phyloP scores from a whole-genome alignment of 306 rosid species.

The Erythrophleum fordii region DNA sequence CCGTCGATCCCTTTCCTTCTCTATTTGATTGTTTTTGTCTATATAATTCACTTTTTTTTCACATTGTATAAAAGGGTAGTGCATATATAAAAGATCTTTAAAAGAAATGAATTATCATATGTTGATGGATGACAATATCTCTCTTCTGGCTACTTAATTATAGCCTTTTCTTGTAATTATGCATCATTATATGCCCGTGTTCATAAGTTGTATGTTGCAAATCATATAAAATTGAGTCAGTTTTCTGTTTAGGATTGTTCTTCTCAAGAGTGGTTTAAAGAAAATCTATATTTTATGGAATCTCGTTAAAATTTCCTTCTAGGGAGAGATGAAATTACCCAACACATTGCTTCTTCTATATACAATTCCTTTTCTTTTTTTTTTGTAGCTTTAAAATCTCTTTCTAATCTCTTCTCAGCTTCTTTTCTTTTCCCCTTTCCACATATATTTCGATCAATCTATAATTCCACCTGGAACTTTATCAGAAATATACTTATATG shows the following conservation, averaged over 20 bases:
- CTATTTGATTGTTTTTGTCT: not conserved
- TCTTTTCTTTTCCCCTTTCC: not conserved
- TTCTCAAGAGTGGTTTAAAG: no score
- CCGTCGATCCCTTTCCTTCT: not conserved
- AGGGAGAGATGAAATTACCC: no score
- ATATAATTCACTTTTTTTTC: not conserved
- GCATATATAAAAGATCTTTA: not conserved
- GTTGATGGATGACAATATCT: not conserved
- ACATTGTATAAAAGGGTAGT: not conserved
- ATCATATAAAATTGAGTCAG: no score
- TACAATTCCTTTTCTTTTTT: no score
- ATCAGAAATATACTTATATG: not conserved
- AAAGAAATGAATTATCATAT: not conserved
- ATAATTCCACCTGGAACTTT: constrained; percentile 3
- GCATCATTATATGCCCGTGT: not conserved
- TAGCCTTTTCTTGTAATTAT: not conserved
- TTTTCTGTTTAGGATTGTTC: no score
- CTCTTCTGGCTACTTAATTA: not conserved
- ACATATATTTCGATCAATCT: not conserved
- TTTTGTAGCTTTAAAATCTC: not conserved
- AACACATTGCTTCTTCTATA: no score
- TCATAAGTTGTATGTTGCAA: no score
- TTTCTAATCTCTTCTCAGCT: no score
- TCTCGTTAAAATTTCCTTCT: no score
- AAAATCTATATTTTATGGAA: no score